Percentiles rank a stretch among this genome's conserved stretches.
These are phyloP conservation scores for Ambrosiella beaveri DNA, from an alignment of 2,329 filamentous ascomycete genomes.

Conservation along the genomic window DNA sequence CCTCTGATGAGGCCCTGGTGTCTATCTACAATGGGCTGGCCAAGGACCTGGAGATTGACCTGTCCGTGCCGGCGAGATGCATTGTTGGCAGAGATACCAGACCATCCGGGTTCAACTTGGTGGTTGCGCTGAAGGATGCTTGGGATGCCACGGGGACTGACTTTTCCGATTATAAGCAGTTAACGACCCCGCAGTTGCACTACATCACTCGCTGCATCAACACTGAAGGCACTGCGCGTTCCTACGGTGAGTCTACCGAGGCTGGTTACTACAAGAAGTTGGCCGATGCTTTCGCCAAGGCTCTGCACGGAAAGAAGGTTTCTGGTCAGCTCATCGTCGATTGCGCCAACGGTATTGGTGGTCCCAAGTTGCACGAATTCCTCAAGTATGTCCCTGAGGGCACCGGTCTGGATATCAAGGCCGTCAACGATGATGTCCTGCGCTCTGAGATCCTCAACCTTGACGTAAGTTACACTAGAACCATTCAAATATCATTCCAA, in stretches of 20 bases:
- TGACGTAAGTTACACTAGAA: slow-evolving; percentile 40
- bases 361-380: slow-evolving; percentile 72
- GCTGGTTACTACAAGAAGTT: slow-evolving; percentile 92
- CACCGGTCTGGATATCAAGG: slow-evolving; percentile 59
- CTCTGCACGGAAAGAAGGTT: slow-evolving; percentile 61
- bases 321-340: slow-evolving; percentile 67
- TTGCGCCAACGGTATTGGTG: slow-evolving; percentile 92
- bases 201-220: slow-evolving; percentile 92
- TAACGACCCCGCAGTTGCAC: slow-evolving; percentile 95
- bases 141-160: slow-evolving; percentile 59
- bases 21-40: slow-evolving; percentile 62
- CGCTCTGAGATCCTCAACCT: slow-evolving; percentile 78
- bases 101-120: slow-evolving; percentile 73
- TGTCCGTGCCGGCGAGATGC: slow-evolving; percentile 54
- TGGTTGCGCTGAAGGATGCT: slow-evolving; percentile 61
- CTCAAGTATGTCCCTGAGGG: slow-evolving; percentile 63
- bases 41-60: slow-evolving; percentile 57
- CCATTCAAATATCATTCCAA: neutral
- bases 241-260: slow-evolving; percentile 81
- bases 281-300: slow-evolving; percentile 62
- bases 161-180: slow-evolving; percentile 69
- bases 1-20: slow-evolving; percentile 55
- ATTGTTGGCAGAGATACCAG: slow-evolving; percentile 86
- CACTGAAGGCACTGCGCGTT: slow-evolving; percentile 69
- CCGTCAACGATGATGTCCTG: slow-evolving; percentile 86